Base-by-base conservation (phyloP, 1,139 yeast genomes). In the Geotrichum phurueaensis region DNA sequence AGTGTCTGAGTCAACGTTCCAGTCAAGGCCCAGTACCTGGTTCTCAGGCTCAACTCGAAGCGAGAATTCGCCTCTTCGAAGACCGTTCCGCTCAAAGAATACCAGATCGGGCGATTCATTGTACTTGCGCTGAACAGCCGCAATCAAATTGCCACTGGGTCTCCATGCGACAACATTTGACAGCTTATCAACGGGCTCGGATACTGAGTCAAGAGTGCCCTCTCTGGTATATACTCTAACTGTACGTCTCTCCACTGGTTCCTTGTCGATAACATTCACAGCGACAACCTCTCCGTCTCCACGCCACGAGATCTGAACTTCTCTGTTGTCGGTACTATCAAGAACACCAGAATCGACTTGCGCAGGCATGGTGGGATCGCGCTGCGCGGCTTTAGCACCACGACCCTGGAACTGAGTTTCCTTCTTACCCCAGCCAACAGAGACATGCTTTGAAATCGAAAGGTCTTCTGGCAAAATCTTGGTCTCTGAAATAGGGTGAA, bases 351-450 rank as follows among this genome's bases (percentile, higher is more conserved):
- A 74, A 70, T 92, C 96, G 5, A 85, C 82, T 66, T 81, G 82
- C 51, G 84, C 82, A 0, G 86, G 86, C 73, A 94, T 88, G 0
- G 99, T 95, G n/a, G 99, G 99, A 73, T 95, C 99, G 70, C 94
- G 83, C 66, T 87, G 77, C 50, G 86, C 70, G n/a, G 89, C 92
- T 68, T 86, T 85, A 51, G 90, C 94, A 63, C 99, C 99, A 68
- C 83, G 86, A 57, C 99, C 99, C 73, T 89, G 86, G 73, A 95
- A 95, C 74, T 95, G 99, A 0, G 99, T 95, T 73, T 94, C 99
- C 65, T 87, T 86, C 67, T 88, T 89, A 69, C 99, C 99, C 99
- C 99, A 95, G 22, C 99, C 99, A 48, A 94, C 97, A 23, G 96
- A 87, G 43, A 95, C 97, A 70, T 94, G 97, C 67, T 86, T 87